Base-by-base conservation (phyloP, 768 basidiomycete genomes). In the Boletus vermiculosoides region DNA sequence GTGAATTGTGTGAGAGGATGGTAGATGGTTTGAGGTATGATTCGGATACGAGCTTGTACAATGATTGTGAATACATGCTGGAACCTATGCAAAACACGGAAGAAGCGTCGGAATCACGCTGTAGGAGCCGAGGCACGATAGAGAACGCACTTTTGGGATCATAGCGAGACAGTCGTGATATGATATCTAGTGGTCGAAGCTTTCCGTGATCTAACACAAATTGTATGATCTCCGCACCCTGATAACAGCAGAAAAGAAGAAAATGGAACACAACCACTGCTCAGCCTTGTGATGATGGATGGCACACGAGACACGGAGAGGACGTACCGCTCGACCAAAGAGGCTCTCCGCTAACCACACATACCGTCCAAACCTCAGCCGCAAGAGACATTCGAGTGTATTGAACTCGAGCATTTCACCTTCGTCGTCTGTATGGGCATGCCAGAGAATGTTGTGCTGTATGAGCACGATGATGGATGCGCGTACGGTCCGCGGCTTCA, bases 361-460 rank as follows among this genome's bases (percentile, higher is more conserved):
- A 64, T 90, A 94, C 57, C 81, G 82, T 25, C 94, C 94, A 70
- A 93, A 96, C 61, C 94, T 76, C 69, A 93, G 65, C 54, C 94
- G 78, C 74, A 85, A 76, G 36, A 97, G 77, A 69, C 94, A 94
- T 67, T 94, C 92, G 52, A 88, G 83, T 15, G 84, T 75, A 65
- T 94, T 93, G 60, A 96, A 77, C 69, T 97, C 94, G 47, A 90
- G 78, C 55, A 90, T 81, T 60, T 88, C 89, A 6, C 82, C 84
- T 41, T 85, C 87, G n/a, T 85, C 84, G 10, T 86, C 85, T 6
- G 80, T 80, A 39, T 81, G 80, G 10, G 87, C 82, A 67, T 94
- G 91, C 90, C 93, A 94, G 44, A 95, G 77, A 44, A 97, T 73
- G 72, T 97, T 94, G 69, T 98, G 95, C 68, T 98, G 95, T 18